Base-by-base conservation (phyloP, 352 stramenopile species). In the Globisporangium heterothallicum region DNA sequence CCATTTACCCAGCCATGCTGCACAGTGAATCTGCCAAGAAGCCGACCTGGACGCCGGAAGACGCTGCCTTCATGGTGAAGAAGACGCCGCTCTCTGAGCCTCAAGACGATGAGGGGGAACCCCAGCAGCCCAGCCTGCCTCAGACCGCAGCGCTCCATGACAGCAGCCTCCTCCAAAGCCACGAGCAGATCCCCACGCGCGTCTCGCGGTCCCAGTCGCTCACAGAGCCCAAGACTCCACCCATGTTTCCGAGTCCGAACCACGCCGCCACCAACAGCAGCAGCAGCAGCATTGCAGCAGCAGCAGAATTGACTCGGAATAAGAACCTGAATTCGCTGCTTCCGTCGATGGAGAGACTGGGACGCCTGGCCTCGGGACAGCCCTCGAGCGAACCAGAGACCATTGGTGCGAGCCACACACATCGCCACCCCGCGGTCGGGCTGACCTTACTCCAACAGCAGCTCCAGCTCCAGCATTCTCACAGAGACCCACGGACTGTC, bases 201-300 rank as follows among this genome's bases (percentile, higher is more conserved):
- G 67, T 49, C 19, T 48, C 45, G 4, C 70, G 73, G 4, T 84
- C 70, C 22, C 68, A 75, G 51, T 84, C 73, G 29, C 61, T 82
- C 9, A 72, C 63, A 3, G 49, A 65, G 18, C 61, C 58, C 5
- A 70, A 56, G 42, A 70, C 61, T 6, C 52, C 64, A 16, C 69
- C 34, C 36, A 64, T 75, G 19, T 50, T 72, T 18, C 56, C 36
- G 52, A 69, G 47, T 21, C 50, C 35, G 55, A 70, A 18, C 43
- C 64, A 19, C n/a, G n/a, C n/a, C n/a, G n/a, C n/a, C 50, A 67
- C 19, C 53, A 46, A 6, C 63, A 78, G 16, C 60, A 64, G 41
- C 56, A 27, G 7, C 30, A 44, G 3, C 58, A 63, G 0, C 49
- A 64, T 13, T 26, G 25, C 27, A 9, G 30, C 46, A 16, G 8